Evolutionary conservation across 441 rosid species (phyloP), one percentile per base, ranked within the genome.

Genomic region (Pelargonium citronellum): DNA sequence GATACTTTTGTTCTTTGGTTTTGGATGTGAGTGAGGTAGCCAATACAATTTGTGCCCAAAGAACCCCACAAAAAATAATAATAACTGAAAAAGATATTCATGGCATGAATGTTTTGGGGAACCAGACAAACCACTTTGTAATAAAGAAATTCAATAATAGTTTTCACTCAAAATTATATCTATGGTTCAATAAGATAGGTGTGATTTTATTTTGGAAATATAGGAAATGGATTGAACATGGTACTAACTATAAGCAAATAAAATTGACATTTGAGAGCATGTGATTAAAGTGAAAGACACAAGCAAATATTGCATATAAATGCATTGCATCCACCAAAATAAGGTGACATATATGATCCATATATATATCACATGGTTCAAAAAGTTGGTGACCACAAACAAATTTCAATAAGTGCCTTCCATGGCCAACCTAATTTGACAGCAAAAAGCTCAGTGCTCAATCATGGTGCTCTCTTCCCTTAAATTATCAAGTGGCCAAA

Each of bases 21-120:
- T 57, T 57, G 62, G 27, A 19, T 57, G 62, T 57, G 62, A 24
- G 62, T 57, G 62, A 57, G 62, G 27, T 57, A 19, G 19, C 62
- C 62, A 57, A 27, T 57, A 57, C 27, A 19, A 17, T 57, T 57
- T 57, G 27, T 17, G 27, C 62, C 62, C 61, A 30, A 30, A 30
- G 37, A 30, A 30, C 37, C 62, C 62, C 62, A 57, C 62, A 57
- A 15, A 16, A 17, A 16, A 19, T 57, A 57, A 8, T 22, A 9
- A 57, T 1, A 16, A 16, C 11, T 57, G 12, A 57, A 16, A 11
- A 46, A 10, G n/a, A 46, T 17, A 57, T 46, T 10, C n/a, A 57
- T 57, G 9, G 2, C 20, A 57, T 57, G 62, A 30, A 30, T 30
- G 37, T 16, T 57, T 16, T 57, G 19, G 24, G 62, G 62, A 57